Evolutionary conservation across 176 grass and related monocot species (phyloP).

Genomic region (Chrysopogon serrulatus): DNA sequence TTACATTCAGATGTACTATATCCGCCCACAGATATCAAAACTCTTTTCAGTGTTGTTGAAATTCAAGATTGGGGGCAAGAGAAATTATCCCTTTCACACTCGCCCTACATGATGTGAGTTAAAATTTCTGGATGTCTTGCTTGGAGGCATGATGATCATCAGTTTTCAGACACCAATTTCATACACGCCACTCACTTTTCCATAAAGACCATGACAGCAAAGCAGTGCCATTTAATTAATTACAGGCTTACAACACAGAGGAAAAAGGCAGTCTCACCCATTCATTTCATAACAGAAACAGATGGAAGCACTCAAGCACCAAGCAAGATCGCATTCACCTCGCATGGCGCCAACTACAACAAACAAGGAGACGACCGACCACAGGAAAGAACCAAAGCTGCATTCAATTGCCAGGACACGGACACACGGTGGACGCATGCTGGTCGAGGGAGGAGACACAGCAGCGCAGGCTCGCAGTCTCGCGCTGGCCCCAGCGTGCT

Average conservation of each 20-base stretch:
- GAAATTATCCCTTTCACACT: background rate
- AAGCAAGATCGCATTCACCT: background rate
- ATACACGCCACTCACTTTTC: background rate
- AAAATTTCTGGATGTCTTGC: background rate
- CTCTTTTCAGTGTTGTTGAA: background rate
- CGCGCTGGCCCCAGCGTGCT: conserved; percentile 6
- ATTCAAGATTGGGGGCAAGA: background rate
- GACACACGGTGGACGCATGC: conserved; percentile 7
- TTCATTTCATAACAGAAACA: background rate
- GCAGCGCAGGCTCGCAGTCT: background rate
- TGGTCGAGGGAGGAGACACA: background rate
- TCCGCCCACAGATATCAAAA: background rate
- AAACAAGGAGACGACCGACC: conserved; percentile 24
- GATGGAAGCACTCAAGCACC: background rate
- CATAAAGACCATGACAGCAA: background rate
- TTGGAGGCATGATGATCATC: background rate
- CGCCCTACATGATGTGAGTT: background rate
- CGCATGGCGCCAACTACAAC: conserved; percentile 32
- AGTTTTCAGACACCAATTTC: background rate
- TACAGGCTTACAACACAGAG: conserved; percentile 1
- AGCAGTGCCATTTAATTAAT: conserved; percentile 6
- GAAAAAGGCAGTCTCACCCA: background rate
- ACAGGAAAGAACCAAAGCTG: conserved; percentile 27
- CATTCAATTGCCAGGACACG: background rate
- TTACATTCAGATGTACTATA: too few relatives aligned